Base-by-base conservation (phyloP, 176 grass and related monocot species). In the Triticum timopheevii region DNA sequence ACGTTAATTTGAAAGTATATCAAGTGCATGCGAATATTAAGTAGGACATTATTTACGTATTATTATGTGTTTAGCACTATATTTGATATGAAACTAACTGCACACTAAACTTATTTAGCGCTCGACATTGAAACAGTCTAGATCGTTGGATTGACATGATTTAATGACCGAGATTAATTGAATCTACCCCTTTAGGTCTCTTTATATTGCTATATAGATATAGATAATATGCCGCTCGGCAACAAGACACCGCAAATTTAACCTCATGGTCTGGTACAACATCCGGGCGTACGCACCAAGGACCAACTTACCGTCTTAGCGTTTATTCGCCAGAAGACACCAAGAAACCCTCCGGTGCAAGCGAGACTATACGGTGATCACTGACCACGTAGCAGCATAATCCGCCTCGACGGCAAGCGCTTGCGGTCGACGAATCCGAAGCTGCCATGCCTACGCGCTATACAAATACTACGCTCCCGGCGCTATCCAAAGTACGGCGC, bases 311-410 rank as follows among this genome's bases (percentile, higher is more conserved):
- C 31, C 4, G 47, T 56, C 56, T 54, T 8, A 77, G 16, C 74
- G 27, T 77, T 56, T 0, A 11, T 17, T 5, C 27, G 2, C 9
- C 47, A 56, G 8, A 77, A 34, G 27, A 33, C 47, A 13, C 74
- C 74, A 77, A 77, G 47, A 77, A 34, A 77, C 11, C 45, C 74
- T 77, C 16, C 47, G 74, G 47, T 56, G 47, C 74, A 77, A 77
- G 74, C 74, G 17, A 76, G 24, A 49, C 10, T 30, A 30, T 49
- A 4, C 13, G 45, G 39, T 13, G 44, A 13, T 45, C 44, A 45
- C 44, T 13, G 72, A 49, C 17, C 25, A 52, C 25, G 73, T 52
- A 50, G 15, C 47, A 50, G 47, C 24, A 76, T 54, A 77, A 77
- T 77, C 74, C 74, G 28, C 25, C 73, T 50, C 13, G 36, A 4